Evolutionary conservation across 1,139 yeast genomes (phyloP), one percentile per base, ranked within the genome.

Genomic region (Hansenula lynferdii): DNA sequence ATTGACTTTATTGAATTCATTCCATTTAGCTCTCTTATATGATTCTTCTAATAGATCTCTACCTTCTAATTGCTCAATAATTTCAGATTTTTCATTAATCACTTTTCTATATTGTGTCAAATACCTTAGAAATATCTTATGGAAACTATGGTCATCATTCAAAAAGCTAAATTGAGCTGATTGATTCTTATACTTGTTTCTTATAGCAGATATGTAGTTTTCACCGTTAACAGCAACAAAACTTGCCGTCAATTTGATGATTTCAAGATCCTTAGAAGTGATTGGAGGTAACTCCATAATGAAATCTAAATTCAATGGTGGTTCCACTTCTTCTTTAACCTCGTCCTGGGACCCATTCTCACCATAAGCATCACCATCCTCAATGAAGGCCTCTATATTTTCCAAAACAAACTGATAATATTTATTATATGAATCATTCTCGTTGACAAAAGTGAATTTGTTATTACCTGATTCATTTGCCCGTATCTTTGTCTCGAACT

Each of bases 241-340:
- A 39, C 78, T 67, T 0, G 97, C 97, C 0, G 92, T 77, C 4
- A 78, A 54, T 52, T 85, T 84, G 31, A 92, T 71, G 14, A 85
- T 66, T 31, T 82, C 84, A 29, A 82, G 61, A 57, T 89, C 96
- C 31, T 70, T 65, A 1, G 74, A 57, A 0, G 92, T 74, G 4
- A 89, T 67, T 4, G 77, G 68, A 1, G 84, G 82, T 28, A 75
- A 56, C 1, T 65, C 64, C 0, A 69, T 58, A 10, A 72, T 57
- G 52, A 82, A 83, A 16, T 65, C 60, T 19, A 55, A 54, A 19
- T 47, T 53, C 15, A 40, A 38, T n/a, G 45, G 35, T 17, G 16
- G 28, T 23, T 38, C 36, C 30, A 31, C 40, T 33, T 31, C 27
- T 28, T 28, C 30, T 31, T 35, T 28, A 6, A 28, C 31, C 9